Evolutionary conservation across 768 basidiomycete genomes (phyloP).

Genomic region (Clathrus columnatus): DNA sequence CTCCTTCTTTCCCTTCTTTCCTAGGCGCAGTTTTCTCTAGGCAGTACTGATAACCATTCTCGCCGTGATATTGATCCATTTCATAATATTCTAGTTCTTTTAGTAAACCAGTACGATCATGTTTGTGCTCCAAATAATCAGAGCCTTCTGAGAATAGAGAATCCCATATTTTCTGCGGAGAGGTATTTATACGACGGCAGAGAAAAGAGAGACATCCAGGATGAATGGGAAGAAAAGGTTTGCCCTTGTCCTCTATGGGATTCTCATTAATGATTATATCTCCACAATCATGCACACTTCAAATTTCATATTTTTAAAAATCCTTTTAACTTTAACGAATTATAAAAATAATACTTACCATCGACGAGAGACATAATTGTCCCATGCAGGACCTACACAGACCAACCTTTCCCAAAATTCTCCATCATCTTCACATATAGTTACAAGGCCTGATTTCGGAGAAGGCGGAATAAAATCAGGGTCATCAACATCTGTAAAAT

Average conservation of each 20-base stretch:
- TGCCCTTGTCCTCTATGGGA: not conserved
- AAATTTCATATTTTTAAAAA: not conserved
- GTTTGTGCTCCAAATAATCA: slow-evolving; percentile 4
- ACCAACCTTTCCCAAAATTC: slow-evolving; percentile 13
- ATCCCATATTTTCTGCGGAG: slow-evolving; percentile 11
- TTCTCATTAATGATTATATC: slow-evolving; percentile 4
- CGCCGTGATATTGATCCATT: too few relatives aligned
- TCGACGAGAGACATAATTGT: slow-evolving; percentile 12
- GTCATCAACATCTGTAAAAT: not conserved
- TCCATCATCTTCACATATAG: slow-evolving; percentile 12
- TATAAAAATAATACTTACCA: not conserved
- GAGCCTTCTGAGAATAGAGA: slow-evolving; percentile 11
- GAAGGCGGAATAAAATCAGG: not conserved
- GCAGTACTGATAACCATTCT: not conserved
- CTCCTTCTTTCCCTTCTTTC: not conserved
- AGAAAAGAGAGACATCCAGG: slow-evolving; percentile 12
- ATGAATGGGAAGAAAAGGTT: slow-evolving; percentile 8
- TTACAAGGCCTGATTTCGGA: not conserved
- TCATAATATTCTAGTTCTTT: slow-evolving; percentile 11
- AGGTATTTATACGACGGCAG: slow-evolving; percentile 10
- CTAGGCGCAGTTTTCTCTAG: not conserved
- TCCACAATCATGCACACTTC: not conserved
- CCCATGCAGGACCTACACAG: slow-evolving; percentile 11
- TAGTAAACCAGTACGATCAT: not conserved
- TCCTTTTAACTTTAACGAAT: too few relatives aligned